Conservation (phyloP, 345 rosid genomes). For the Triadica sebifera region DNA sequence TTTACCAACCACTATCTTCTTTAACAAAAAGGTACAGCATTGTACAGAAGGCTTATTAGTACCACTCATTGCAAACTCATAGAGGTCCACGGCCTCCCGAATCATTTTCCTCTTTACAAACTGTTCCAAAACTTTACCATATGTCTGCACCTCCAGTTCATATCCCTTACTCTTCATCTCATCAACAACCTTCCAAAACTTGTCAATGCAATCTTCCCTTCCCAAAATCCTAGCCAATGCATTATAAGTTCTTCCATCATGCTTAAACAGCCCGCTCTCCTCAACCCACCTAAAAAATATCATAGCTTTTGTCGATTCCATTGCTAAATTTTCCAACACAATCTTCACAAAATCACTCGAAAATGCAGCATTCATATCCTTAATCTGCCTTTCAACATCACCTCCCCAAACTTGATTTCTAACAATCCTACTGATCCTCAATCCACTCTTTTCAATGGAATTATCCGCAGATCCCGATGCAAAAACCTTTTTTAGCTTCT, state of each 20-base stretch:
- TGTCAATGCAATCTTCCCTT: slow-evolving; percentile 68
- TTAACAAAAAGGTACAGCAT: slow-evolving; percentile 57
- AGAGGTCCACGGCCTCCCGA: slow-evolving; percentile 70
- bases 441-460: slow-evolving; percentile 45
- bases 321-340: slow-evolving; percentile 61
- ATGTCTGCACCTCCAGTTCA: slow-evolving; percentile 70
- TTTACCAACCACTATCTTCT: slow-evolving; percentile 59
- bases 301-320: slow-evolving; percentile 68
- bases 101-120: slow-evolving; percentile 65
- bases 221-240: slow-evolving; percentile 71
- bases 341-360: slow-evolving; percentile 53
- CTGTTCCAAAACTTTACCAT: slow-evolving; percentile 42
- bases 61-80: slow-evolving; percentile 69
- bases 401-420: slow-evolving; percentile 69
- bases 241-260: slow-evolving; percentile 62
- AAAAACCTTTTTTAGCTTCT: slow-evolving; percentile 54
- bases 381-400: slow-evolving; percentile 52
- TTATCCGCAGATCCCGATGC: slow-evolving; percentile 52
- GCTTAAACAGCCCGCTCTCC: slow-evolving; percentile 59
- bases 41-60: slow-evolving; percentile 50
- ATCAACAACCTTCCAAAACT: slow-evolving; percentile 67
- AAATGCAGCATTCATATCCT: slow-evolving; percentile 46
- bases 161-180: slow-evolving; percentile 63
- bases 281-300: slow-evolving; percentile 79
- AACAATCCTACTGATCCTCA: slow-evolving; percentile 59